Evolutionary conservation across 345 rosid genomes (phyloP).

Genomic region (Pseudoturritis turrita): DNA sequence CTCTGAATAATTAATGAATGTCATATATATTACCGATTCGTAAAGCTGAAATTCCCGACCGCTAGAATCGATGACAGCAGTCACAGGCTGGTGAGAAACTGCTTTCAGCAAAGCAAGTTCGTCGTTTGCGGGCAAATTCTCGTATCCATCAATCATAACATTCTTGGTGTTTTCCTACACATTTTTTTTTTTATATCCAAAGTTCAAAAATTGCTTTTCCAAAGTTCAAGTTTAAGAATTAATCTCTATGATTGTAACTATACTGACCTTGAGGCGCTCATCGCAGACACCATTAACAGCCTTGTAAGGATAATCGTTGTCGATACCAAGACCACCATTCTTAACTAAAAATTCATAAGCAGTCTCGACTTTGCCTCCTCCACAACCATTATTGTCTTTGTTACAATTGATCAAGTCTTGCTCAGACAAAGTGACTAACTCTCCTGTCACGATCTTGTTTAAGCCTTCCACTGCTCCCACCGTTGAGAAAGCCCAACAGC

Average conservation of each 20-base stretch:
- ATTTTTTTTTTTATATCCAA: too few species aligned
- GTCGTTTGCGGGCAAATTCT: constrained; percentile 50
- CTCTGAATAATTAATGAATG: too few species aligned
- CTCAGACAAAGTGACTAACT: constrained; percentile 57
- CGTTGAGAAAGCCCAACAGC: constrained; percentile 94
- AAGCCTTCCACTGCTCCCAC: constrained; percentile 78
- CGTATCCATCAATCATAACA: constrained; percentile 62
- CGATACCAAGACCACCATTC: constrained; percentile 52
- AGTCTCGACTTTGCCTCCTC: constrained; percentile 55
- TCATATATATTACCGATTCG: too few species aligned
- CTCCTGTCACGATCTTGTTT: constrained; percentile 58
- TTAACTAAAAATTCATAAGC: constrained; percentile 48
- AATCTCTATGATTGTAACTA: not conserved
- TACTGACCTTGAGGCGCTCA: constrained; percentile 34
- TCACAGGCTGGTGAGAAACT: constrained; percentile 58
- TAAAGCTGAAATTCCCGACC: constrained; percentile 41
- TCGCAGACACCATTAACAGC: constrained; percentile 25
- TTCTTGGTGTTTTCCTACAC: constrained; percentile 44
- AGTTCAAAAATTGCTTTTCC: too few species aligned
- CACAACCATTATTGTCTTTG: constrained; percentile 38
- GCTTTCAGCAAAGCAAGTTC: constrained; percentile 69
- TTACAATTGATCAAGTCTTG: constrained; percentile 80
- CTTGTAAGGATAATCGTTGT: constrained; percentile 50
- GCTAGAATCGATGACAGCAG: constrained; percentile 74
- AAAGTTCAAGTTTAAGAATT: too few species aligned